Evolutionary conservation across 1,139 yeast genomes (phyloP).

Genomic region (Debaryomycetaceae sp.): DNA sequence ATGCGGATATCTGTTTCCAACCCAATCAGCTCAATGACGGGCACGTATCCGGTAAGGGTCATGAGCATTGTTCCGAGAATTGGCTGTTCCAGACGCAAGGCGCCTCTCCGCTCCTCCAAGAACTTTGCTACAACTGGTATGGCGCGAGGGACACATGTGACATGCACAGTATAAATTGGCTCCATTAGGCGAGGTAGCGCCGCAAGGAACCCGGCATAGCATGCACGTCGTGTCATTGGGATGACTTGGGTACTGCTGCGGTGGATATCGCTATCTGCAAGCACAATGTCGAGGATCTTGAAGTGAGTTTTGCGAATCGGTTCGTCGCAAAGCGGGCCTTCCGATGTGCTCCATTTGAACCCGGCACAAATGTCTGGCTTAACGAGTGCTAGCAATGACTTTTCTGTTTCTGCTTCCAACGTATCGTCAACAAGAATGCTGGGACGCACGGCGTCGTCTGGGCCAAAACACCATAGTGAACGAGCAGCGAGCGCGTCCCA

Average conservation of each 20-base stretch:
- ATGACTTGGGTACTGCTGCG: conserved; percentile 67
- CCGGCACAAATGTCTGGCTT: conserved; percentile 60
- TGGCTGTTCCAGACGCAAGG: conserved; percentile 36
- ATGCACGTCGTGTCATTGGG: conserved; percentile 76
- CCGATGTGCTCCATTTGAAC: conserved; percentile 71
- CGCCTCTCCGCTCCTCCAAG: conserved; percentile 54
- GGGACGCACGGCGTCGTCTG: conserved; percentile 45
- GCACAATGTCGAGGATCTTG: conserved; percentile 51
- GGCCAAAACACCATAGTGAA: conserved; percentile 75
- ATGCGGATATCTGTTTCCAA: conserved; percentile 77
- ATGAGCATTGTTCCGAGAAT: conserved; percentile 70
- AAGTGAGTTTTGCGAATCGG: conserved; percentile 65
- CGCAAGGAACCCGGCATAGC: conserved; percentile 69
- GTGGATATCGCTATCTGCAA: conserved; percentile 37
- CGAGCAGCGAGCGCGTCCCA: conserved; percentile 86
- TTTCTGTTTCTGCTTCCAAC: conserved; percentile 59
- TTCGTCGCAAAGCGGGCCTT: conserved; percentile 89
- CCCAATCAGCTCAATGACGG: conserved; percentile 86
- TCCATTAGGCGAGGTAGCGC: conserved; percentile 78
- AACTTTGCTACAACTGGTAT: conserved; percentile 36
- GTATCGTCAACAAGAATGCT: conserved; percentile 66
- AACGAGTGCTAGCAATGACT: conserved; percentile 31
- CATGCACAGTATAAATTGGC: conserved; percentile 61
- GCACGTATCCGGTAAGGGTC: conserved; percentile 54
- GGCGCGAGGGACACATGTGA: conserved; percentile 43